Conservation (phyloP, 805 yeast species). For the Novakomyces olei region DNA sequence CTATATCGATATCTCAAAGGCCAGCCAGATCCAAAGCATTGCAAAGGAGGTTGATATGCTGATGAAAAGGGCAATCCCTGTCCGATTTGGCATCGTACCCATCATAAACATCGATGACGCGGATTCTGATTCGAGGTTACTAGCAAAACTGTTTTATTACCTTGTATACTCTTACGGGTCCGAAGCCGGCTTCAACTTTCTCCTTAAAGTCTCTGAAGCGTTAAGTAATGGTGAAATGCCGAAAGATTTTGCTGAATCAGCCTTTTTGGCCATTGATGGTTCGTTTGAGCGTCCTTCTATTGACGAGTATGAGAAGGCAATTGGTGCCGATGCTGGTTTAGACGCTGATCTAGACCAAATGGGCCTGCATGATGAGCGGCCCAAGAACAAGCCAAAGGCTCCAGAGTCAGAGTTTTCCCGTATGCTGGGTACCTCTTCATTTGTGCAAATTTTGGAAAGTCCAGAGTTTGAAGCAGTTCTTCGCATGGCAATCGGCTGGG, state of each 20-base stretch:
- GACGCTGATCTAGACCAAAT: conserved; percentile 8
- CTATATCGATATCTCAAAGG: conserved; percentile 36
- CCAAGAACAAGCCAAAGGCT: too few species aligned
- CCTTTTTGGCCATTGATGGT: too few species aligned
- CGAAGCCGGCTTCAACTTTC: conserved; percentile 7
- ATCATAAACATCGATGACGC: conserved; percentile 14
- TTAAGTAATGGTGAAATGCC: not conserved
- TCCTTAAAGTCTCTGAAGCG: conserved; percentile 1
- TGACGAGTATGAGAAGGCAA: conserved; percentile 4
- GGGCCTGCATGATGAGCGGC: too few species aligned
- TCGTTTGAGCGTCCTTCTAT: not conserved
- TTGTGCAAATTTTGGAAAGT: not conserved
- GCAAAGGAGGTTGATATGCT: conserved; percentile 16
- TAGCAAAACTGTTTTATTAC: conserved; percentile 9
- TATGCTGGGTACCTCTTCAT: too few species aligned
- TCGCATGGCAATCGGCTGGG: conserved; percentile 13
- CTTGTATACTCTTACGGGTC: conserved; percentile 9
- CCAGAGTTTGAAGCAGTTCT: conserved; percentile 1
- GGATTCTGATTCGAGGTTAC: conserved; percentile 6
- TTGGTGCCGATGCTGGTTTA: conserved; percentile 4
- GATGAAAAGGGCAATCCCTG: conserved; percentile 35
- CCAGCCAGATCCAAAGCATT: conserved; percentile 28
- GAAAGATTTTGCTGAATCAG: not conserved
- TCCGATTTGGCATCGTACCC: conserved; percentile 71
- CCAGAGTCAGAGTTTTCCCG: too few species aligned